Base-by-base conservation (phyloP, 768 basidiomycete species). In the Pilatotrama ljubarskyi region DNA sequence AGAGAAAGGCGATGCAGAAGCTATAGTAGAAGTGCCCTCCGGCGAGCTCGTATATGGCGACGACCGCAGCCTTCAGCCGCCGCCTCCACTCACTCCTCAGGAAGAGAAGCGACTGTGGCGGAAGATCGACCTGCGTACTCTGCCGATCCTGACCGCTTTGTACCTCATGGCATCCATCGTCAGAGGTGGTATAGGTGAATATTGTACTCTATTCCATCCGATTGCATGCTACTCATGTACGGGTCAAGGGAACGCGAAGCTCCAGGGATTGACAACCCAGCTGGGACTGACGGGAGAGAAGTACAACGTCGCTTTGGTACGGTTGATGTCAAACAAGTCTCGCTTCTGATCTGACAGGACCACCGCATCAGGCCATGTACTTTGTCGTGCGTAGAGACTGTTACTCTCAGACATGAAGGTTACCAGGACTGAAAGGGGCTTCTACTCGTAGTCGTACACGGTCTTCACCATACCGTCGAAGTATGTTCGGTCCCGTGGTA, bases 381-480 rank as follows among this genome's bases (percentile, higher is more conserved):
- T 88, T 88, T 68, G 80, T 90, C 41, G 87, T 88, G 66, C 55
- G 84, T 72, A 15, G 35, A 6, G 10, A 9, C 29, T 0, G 13
- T 17, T 20, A 25, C 17, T 48, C 4, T 32, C 29, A 32, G 26
- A 15, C 5, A 11, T 8, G 38, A 17, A 15, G 17, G 42, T 20
- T 20, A 25, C 56, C 54, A 35, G 51, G 24, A 6, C 5, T 15
- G 0, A 10, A 18, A 37, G 18, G 14, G n/a, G 20, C n/a, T 13
- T 32, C 18, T 37, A 18, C 38, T 2, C 25, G 43, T 62, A 82
- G 84, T 82, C 82, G 8, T 84, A 83, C 63, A 85, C 84, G 65
- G 74, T 83, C 0, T 86, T 85, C 58, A 88, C 90, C 73, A 85
- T 83, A 59, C 88, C 88, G 0, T 81, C 85, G 25, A 91, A 90